Conservation (phyloP, 306 rosid species). For the Gastrolobium bilobum region DNA sequence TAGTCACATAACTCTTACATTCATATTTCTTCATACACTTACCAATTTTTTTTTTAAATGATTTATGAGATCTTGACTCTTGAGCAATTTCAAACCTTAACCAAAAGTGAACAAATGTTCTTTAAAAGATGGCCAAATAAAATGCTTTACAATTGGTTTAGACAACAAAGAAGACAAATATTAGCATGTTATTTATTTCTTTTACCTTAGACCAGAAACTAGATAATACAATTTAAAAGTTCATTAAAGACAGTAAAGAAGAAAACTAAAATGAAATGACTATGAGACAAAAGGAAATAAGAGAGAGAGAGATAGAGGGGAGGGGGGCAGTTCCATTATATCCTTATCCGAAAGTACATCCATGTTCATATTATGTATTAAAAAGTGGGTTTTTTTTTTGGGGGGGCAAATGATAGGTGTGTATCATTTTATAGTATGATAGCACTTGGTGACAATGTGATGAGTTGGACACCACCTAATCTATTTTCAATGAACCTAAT, state of each 20-base stretch:
- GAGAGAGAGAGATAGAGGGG: not conserved
- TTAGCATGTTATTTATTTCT: not conserved
- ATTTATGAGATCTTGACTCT: not conserved
- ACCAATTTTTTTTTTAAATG: too few species aligned
- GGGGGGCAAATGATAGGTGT: not conserved
- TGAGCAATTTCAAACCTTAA: too few species aligned
- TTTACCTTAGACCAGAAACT: not conserved
- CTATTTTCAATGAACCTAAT: not conserved
- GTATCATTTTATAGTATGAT: not conserved
- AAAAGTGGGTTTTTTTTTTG: not conserved
- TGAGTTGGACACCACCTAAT: constrained; percentile 46
- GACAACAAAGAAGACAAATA: not conserved
- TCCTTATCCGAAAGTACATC: not conserved
- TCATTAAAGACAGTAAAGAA: not conserved
- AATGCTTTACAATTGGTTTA: not conserved
- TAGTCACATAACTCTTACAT: not conserved
- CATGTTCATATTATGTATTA: not conserved
- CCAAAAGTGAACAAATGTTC: too few species aligned
- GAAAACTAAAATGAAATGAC: not conserved
- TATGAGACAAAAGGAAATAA: not conserved
- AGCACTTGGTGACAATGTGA: not conserved
- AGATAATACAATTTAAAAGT: not conserved
- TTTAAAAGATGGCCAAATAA: not conserved
- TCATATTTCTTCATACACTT: not conserved
- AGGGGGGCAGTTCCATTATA: not conserved